A percentile compares a stretch with the other conserved stretches of the same genome.
Conservation (phyloP, 2,329 filamentous ascomycete genomes). For the Diaporthe sp. region DNA sequence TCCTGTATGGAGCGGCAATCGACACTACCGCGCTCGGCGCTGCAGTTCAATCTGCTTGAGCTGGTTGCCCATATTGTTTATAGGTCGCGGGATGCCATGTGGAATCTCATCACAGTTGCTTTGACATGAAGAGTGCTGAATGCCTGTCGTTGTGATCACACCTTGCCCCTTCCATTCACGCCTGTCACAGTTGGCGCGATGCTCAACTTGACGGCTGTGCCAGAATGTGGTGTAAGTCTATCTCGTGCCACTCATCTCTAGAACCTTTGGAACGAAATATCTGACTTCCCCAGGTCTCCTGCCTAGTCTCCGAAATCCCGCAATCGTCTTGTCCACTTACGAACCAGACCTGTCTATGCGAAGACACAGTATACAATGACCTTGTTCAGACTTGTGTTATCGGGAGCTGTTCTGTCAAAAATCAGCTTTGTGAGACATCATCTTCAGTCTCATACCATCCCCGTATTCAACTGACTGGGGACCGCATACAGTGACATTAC, state of each 20-base stretch:
- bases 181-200: slow-evolving; percentile 7
- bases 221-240: slow-evolving; percentile 33
- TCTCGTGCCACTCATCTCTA: not conserved
- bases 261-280: not conserved
- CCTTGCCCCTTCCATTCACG: not conserved
- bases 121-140: not conserved
- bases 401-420: slow-evolving; percentile 16
- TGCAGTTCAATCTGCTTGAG: not conserved
- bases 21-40: slow-evolving; percentile 8
- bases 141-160: slow-evolving; percentile 18
- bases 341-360: slow-evolving; percentile 31
- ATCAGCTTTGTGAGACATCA: slow-evolving; percentile 27
- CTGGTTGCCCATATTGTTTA: slow-evolving; percentile 2
- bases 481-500: not conserved
- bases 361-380: not conserved
- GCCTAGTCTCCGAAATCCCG: slow-evolving; percentile 1
- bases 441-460: not conserved
- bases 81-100: slow-evolving; percentile 11
- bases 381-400: slow-evolving; percentile 29
- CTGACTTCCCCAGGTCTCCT: slow-evolving; percentile 20
- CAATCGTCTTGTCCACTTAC: slow-evolving; percentile 28
- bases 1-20: slow-evolving; percentile 16
- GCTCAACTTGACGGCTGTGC: slow-evolving; percentile 35
- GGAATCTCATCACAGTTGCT: slow-evolving; percentile 3
- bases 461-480: not conserved